phyloP scores from a whole-genome alignment of 768 basidiomycete genomes.

The Tricholoma matsutake region DNA sequence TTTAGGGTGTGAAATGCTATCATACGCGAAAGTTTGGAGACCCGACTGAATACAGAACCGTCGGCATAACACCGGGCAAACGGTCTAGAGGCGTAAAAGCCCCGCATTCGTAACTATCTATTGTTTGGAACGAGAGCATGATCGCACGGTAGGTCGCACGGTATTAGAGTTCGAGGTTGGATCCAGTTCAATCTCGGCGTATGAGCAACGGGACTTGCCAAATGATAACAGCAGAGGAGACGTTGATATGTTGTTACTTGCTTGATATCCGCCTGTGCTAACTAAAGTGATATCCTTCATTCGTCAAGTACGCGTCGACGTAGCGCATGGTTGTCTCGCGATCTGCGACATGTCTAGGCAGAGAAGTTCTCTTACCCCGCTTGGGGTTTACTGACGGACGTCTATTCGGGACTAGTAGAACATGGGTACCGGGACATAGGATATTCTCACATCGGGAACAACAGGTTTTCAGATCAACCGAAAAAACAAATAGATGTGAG shows the following conservation, averaged over 20 bases:
- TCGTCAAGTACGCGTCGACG: too few species aligned
- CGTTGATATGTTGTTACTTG: too few species aligned
- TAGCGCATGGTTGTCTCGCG: too few species aligned
- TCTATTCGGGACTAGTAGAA: background rate
- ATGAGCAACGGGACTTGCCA: background rate
- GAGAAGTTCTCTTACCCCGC: too few species aligned
- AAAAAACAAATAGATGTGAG: too few species aligned
- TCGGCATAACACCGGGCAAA: background rate
- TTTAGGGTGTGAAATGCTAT: background rate
- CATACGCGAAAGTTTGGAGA: background rate
- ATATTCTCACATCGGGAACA: too few species aligned
- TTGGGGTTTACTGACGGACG: too few species aligned
- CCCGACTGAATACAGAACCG: background rate
- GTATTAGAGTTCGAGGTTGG: background rate
- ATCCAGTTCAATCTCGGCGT: background rate
- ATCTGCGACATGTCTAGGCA: too few species aligned
- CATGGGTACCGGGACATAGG: background rate
- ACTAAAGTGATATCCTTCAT: too few species aligned
- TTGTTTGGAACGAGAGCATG: background rate
- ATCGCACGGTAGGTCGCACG: background rate
- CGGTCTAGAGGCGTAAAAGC: background rate
- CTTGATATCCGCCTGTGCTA: too few species aligned
- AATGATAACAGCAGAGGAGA: background rate
- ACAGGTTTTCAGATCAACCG: too few species aligned
- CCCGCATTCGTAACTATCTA: background rate